Conservation (phyloP, 805 yeast species). For the Yamadazyma akitaensis region DNA sequence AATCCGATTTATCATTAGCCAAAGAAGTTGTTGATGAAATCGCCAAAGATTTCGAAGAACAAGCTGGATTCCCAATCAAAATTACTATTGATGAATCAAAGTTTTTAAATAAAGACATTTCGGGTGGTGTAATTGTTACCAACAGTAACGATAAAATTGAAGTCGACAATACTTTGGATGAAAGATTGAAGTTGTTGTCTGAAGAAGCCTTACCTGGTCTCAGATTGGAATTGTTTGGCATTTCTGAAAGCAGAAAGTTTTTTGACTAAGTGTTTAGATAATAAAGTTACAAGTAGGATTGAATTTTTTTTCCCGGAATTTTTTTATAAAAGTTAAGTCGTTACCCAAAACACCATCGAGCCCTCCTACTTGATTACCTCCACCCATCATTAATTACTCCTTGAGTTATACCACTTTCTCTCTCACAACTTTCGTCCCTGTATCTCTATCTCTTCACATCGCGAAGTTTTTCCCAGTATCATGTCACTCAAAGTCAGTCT, state of each 20-base stretch:
- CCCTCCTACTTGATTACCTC: neutral
- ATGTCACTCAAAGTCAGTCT: neutral
- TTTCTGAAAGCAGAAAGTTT: constrained; percentile 82
- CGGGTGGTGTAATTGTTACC: constrained; percentile 82
- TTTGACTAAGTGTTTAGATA: constrained; percentile 53
- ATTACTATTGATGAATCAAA: constrained; percentile 54
- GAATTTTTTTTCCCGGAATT: neutral
- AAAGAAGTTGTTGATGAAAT: constrained; percentile 62
- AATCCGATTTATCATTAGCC: constrained; percentile 59
- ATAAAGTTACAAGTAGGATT: neutral
- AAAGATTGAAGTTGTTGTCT: constrained; percentile 79
- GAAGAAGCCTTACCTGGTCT: constrained; percentile 90
- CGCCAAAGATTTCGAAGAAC: constrained; percentile 57
- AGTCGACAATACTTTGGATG: constrained; percentile 90
- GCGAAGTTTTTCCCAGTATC: neutral
- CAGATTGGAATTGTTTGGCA: constrained; percentile 85
- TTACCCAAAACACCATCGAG: no score
- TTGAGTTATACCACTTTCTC: neutral
- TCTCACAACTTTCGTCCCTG: neutral
- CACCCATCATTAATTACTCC: neutral
- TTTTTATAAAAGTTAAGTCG: no score
- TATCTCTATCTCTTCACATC: neutral
- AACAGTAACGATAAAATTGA: constrained; percentile 79
- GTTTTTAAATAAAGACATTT: constrained; percentile 57
- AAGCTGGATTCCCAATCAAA: constrained; percentile 55